Percentiles rank a stretch among this genome's conserved stretches.
phyloP scores from a whole-genome alignment of 768 basidiomycete genomes.

The Rhizopogon vulgaris region DNA sequence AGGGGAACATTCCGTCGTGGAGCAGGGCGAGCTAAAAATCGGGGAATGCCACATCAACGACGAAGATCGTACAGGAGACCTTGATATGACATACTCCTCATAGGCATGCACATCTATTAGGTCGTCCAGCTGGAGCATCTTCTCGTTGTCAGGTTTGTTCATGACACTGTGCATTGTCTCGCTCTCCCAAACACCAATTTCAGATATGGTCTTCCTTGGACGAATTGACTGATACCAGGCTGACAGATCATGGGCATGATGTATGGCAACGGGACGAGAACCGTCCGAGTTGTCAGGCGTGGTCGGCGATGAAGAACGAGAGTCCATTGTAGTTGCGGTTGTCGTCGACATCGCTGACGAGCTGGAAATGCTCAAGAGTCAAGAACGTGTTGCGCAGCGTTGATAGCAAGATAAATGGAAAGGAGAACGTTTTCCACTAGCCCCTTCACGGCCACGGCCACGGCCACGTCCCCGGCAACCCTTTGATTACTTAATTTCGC shows the following conservation, averaged over 20 bases:
- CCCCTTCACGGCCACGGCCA: too few relatives aligned
- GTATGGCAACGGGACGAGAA: slow-evolving; percentile 44
- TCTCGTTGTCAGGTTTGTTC: slow-evolving; percentile 43
- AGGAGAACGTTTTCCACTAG: not conserved
- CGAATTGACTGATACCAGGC: slow-evolving; percentile 54
- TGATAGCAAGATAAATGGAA: not conserved
- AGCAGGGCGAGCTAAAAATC: slow-evolving; percentile 14
- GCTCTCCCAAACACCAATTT: slow-evolving; percentile 38
- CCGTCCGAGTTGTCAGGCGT: slow-evolving; percentile 62
- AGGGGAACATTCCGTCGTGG: slow-evolving; percentile 14
- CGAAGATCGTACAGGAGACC: slow-evolving; percentile 6
- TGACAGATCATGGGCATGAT: slow-evolving; percentile 41
- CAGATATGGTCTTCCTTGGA: slow-evolving; percentile 33
- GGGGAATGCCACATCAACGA: slow-evolving; percentile 5
- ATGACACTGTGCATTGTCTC: slow-evolving; percentile 33
- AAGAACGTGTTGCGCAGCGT: not conserved
- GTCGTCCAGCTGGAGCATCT: slow-evolving; percentile 66
- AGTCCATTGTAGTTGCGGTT: slow-evolving; percentile 42
- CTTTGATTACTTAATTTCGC: slow-evolving; percentile 17
- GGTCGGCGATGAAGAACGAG: slow-evolving; percentile 67
- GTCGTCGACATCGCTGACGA: slow-evolving; percentile 49
- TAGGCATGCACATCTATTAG: slow-evolving; percentile 69
- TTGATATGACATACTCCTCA: slow-evolving; percentile 52
- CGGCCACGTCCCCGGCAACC: slow-evolving; percentile 1
- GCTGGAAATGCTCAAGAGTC: slow-evolving; percentile 5